These are phyloP conservation scores for Trichoderma brevicompactum DNA, from an alignment of 2,329 filamentous ascomycete genomes.

Conservation along the genomic window DNA sequence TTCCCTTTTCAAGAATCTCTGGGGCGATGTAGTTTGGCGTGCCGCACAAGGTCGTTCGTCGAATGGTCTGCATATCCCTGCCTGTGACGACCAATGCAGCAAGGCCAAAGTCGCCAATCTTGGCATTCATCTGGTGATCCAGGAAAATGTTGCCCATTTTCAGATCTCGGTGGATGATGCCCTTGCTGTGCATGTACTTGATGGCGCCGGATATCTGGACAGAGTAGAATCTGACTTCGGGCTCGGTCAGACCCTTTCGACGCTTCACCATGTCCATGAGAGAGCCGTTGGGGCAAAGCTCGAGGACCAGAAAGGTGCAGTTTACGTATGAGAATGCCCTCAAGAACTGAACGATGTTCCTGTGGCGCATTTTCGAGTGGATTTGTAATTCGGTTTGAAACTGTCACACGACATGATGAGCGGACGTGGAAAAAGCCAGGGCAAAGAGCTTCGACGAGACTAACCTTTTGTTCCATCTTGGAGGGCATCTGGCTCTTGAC, in stretches of 20 bases:
- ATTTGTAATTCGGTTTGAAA: constrained; percentile 90
- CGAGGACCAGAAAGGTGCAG: constrained; percentile 91
- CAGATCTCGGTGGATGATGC: constrained; percentile 93
- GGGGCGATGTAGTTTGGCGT: constrained; percentile 99
- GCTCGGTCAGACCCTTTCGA: constrained; percentile 85
- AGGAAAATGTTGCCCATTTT: constrained; percentile 99
- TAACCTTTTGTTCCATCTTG: constrained; percentile 83
- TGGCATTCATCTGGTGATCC: constrained; percentile 93
- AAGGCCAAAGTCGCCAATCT: constrained; percentile 95
- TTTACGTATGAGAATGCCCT: constrained; percentile 88
- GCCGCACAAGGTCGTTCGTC: constrained; percentile 91
- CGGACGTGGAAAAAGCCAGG: not conserved
- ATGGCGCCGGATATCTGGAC: constrained; percentile 95
- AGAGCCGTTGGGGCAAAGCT: constrained; percentile 93
- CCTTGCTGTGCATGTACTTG: constrained; percentile 95
- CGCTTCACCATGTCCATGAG: constrained; percentile 98
- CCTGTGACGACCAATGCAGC: constrained; percentile 90
- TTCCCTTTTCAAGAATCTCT: constrained; percentile 92
- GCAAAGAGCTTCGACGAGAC: constrained; percentile 22
- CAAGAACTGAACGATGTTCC: constrained; percentile 94
- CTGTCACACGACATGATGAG: constrained; percentile 41
- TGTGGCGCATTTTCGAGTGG: constrained; percentile 95
- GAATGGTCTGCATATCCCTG: constrained; percentile 81
- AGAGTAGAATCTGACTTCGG: constrained; percentile 91
- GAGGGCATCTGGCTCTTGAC: constrained; percentile 81